Evolutionary conservation across 2,329 filamentous ascomycete species (phyloP), one percentile per base, ranked within the genome.

Genomic region (Chaetomiaceae sp.): DNA sequence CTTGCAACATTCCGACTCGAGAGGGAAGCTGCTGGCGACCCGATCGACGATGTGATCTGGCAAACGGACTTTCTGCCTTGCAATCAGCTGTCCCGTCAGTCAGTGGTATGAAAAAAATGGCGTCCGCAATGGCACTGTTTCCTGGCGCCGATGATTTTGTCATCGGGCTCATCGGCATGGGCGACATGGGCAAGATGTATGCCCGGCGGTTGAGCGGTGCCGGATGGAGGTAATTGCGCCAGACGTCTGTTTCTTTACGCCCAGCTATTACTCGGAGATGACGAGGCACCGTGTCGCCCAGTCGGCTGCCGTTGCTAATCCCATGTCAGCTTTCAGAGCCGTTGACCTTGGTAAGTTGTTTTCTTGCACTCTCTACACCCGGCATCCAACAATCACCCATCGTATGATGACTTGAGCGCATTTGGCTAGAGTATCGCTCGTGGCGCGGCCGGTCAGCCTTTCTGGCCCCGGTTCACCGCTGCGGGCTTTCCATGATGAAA

Each of bases 361-460:
- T 61, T 64, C 56, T 36, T 62, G 57, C 42, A 34, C 37, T 53
- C 44, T 43, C 40, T 70, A 69, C 47, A 44, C 48, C 36, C 45
- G n/a, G 54, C 56, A 53, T 53, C 51, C 55, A 21, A 25, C 64
- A n/a, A 33, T 18, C 5, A 71, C 59, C 66, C 66, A 70, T 70
- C 70, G 69, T 27, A 90, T 95, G 92, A 97, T 97, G 92, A 97
- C 92, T 90, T 92, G 92, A 97, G 92, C 91, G 92, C 92, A 97
- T 97, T 97, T 97, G 92, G 92, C 92, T 97, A 90, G 92, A 97
- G 92, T 80, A 95, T 90, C 83, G 84, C 77, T 73, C 75, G 78
- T 75, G 73, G 75, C 69, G 72, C 66, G 72, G 73, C 76, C 76
- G 77, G 77, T 73, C 75, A 73, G 77, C 86, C 87, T 84, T 96